Conservation (phyloP, 495 filamentous ascomycete species). For the Aspergillus hancockii region DNA sequence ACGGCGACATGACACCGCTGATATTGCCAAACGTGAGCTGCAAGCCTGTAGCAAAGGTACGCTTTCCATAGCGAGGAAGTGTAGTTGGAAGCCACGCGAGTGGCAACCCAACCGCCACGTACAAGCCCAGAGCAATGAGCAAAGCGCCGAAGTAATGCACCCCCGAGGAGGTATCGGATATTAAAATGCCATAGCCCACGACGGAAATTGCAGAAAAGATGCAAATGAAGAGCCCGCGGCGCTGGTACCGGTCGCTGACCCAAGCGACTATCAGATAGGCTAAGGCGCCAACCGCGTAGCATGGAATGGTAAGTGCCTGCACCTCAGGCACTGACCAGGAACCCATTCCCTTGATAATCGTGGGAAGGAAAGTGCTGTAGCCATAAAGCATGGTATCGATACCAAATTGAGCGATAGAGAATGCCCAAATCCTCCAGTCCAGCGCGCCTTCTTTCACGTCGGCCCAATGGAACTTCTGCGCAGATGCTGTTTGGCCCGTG, state of each 20-base stretch:
- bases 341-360: constrained; percentile 71
- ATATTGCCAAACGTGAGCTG: constrained; percentile 68
- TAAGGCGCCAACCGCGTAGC: constrained; percentile 68
- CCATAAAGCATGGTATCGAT: constrained; percentile 75
- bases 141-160: constrained; percentile 75
- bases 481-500: constrained; percentile 59
- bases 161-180: constrained; percentile 56
- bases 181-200: constrained; percentile 68
- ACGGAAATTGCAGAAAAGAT: constrained; percentile 58
- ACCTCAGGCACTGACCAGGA: constrained; percentile 61
- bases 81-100: constrained; percentile 65
- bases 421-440: constrained; percentile 69
- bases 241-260: constrained; percentile 61
- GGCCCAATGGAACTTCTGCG: constrained; percentile 58
- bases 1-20: constrained; percentile 68
- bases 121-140: constrained; percentile 69
- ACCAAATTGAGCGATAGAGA: constrained; percentile 67
- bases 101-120: constrained; percentile 68
- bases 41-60: constrained; percentile 67
- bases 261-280: constrained; percentile 63
- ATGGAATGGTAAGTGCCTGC: constrained; percentile 78
- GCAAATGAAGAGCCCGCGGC: constrained; percentile 60
- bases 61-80: constrained; percentile 69
- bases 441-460: constrained; percentile 51
- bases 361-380: constrained; percentile 75